Base-by-base conservation (phyloP, 495 filamentous ascomycete genomes). In the Trichocladium antarcticum region DNA sequence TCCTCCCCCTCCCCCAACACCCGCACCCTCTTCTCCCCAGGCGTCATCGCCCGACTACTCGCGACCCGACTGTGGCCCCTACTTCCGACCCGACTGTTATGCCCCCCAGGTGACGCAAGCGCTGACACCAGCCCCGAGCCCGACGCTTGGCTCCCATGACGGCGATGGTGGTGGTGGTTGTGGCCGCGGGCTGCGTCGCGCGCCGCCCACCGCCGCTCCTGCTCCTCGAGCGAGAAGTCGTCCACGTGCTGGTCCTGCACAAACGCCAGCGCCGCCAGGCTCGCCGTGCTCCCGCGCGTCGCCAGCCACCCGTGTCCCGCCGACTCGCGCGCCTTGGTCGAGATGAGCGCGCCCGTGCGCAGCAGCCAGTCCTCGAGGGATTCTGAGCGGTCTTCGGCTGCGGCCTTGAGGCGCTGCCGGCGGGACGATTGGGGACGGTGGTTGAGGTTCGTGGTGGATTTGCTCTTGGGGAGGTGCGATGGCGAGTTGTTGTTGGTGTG, bases 281-380 rank as follows among this genome's bases (percentile, higher is more conserved):
- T 84, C 0, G 85, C 88, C 5, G 82, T 84, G 49, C 77, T 84
- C 27, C 77, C 78, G 45, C 83, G 77, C 49, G 83, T 82, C 5
- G 75, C 73, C 3, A 92, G 75, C 86, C 86, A 92, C 36, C 77
- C 72, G 61, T 88, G 84, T 11, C 86, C 86, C 60, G 88, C 89
- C 56, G 78, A 78, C 53, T 89, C 85, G 49, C 85, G 73, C 2
- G 82, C 72, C 38, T 80, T 79, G 4, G 77, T 75, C n/a, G 82
- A 77, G 11, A 89, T 77, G 19, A 81, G 64, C 9, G 83, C 80
- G 1, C 84, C 86, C 2, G 83, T 77, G 41, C 83, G 80, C 15
- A 84, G 73, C 50, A 92, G 73, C 84, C 85, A 89, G 67, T 87
- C n/a, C n/a, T n/a, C 83, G 17, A 74, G 16, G 39, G 14, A 24